Conservation (phyloP, 108 stramenopile species). For the Fragilariopsis cylindrus region DNA sequence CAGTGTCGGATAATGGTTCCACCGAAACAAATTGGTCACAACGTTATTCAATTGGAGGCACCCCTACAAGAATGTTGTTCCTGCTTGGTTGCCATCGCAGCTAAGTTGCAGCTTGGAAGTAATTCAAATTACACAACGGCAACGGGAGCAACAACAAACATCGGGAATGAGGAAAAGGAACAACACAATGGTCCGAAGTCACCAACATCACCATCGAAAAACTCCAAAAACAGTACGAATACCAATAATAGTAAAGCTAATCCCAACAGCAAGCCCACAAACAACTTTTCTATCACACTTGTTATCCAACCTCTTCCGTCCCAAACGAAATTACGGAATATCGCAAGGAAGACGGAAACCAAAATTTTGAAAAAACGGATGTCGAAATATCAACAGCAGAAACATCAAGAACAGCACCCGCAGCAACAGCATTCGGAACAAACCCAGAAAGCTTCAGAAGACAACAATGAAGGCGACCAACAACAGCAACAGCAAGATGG, state of each 20-base stretch:
- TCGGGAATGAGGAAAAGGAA: background rate
- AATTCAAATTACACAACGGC: background rate
- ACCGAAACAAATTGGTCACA: conserved; percentile 44
- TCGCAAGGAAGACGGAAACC: conserved; percentile 52
- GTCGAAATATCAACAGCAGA: background rate
- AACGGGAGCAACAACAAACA: background rate
- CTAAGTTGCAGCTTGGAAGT: conserved; percentile 7
- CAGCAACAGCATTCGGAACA: background rate
- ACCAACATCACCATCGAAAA: background rate
- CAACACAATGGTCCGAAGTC: background rate
- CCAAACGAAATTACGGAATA: conserved; percentile 54
- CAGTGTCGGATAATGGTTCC: conserved; percentile 79
- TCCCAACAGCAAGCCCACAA: background rate
- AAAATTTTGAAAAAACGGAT: conserved; percentile 37
- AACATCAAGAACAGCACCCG: background rate
- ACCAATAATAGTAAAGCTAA: conserved; percentile 6
- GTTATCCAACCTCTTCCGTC: conserved; percentile 34
- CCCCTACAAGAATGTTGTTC: conserved; percentile 29
- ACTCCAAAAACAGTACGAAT: background rate
- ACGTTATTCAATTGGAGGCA: conserved; percentile 59
- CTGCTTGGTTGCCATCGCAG: conserved; percentile 30
- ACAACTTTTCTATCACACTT: conserved; percentile 24
- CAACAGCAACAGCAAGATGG: background rate
- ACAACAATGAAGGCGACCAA: background rate
- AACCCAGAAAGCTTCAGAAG: background rate